Evolutionary conservation across 2,329 filamentous ascomycete species (phyloP).

Genomic region (Alternaria tenuissima): DNA sequence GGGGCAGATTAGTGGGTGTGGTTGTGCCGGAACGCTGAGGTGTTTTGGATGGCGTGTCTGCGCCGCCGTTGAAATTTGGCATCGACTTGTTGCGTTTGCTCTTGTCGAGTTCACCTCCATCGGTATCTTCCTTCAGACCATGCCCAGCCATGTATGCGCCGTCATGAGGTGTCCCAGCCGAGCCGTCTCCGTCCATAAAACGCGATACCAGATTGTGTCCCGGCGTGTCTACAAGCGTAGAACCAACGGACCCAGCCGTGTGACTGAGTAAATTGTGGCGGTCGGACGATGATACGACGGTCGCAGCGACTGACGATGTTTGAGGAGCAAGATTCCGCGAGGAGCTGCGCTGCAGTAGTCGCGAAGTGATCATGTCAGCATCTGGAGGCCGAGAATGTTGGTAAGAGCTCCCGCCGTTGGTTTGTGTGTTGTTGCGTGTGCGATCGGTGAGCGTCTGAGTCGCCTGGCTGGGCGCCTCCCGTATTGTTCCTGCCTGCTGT

Average conservation of each 20-base stretch:
- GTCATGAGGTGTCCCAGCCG: constrained; percentile 52
- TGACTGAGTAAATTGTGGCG: constrained; percentile 47
- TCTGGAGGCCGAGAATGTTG: constrained; percentile 56
- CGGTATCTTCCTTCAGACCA: constrained; percentile 29
- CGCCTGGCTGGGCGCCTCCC: constrained; percentile 19
- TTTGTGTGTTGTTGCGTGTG: constrained; percentile 29
- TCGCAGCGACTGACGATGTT: constrained; percentile 69
- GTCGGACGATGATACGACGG: constrained; percentile 56
- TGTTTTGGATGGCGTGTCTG: constrained; percentile 39
- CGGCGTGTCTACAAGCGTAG: constrained; percentile 52
- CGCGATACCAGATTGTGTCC: constrained; percentile 55
- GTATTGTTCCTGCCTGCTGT: constrained; percentile 16
- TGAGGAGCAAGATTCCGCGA: constrained; percentile 69
- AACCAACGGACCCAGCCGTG: constrained; percentile 49
- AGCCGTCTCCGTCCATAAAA: constrained; percentile 55
- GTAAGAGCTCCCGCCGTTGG: constrained; percentile 45
- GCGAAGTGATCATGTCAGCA: constrained; percentile 72
- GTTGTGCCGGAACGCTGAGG: constrained; percentile 48
- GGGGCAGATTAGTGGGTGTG: constrained; percentile 51
- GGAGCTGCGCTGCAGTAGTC: constrained; percentile 70
- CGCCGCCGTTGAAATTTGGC: constrained; percentile 46
- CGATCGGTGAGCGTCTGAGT: constrained; percentile 39
- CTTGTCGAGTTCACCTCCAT: constrained; percentile 36
- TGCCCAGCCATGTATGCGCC: constrained; percentile 49
- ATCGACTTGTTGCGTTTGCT: constrained; percentile 51